Evolutionary conservation across 257 asterid genomes (phyloP).

Genomic region (Schizonepeta tenuifolia): DNA sequence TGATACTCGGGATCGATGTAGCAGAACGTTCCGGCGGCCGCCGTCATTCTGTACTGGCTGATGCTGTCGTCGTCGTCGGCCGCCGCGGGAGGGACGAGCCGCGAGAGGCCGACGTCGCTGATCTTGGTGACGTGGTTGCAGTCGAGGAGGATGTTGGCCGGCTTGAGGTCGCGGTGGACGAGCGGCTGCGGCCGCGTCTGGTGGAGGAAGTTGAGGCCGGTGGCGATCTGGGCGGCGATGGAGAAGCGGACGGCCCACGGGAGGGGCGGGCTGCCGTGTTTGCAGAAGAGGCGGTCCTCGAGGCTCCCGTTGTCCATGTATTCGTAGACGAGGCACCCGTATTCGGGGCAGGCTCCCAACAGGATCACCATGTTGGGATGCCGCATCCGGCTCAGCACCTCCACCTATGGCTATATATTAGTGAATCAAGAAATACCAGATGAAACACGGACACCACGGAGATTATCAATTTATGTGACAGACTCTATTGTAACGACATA

Average conservation of each 20-base stretch:
- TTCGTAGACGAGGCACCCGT: constrained; percentile 55
- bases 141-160: constrained; percentile 75
- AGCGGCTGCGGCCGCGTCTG: constrained; percentile 52
- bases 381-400: constrained; percentile 53
- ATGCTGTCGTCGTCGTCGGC: constrained; percentile 42
- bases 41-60: constrained; percentile 62
- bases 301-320: constrained; percentile 58
- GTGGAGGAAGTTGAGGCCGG: constrained; percentile 56
- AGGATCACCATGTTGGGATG: constrained; percentile 67
- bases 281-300: constrained; percentile 51
- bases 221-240: constrained; percentile 54
- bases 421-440: background rate
- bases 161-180: constrained; percentile 63
- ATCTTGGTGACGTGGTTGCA: constrained; percentile 73
- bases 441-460: background rate
- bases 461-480: too few species aligned
- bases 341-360: constrained; percentile 56
- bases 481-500: too few species aligned
- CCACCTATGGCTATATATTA: constrained; percentile 47
- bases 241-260: constrained; percentile 52
- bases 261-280: constrained; percentile 39
- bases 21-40: constrained; percentile 92
- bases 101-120: constrained; percentile 78
- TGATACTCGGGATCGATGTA: constrained; percentile 97
- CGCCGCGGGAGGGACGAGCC: constrained; percentile 64